Percentiles rank a stretch among this genome's conserved stretches.
Conservation (phyloP, 2,329 filamentous ascomycete species). For the Sclerotinia subarctica region DNA sequence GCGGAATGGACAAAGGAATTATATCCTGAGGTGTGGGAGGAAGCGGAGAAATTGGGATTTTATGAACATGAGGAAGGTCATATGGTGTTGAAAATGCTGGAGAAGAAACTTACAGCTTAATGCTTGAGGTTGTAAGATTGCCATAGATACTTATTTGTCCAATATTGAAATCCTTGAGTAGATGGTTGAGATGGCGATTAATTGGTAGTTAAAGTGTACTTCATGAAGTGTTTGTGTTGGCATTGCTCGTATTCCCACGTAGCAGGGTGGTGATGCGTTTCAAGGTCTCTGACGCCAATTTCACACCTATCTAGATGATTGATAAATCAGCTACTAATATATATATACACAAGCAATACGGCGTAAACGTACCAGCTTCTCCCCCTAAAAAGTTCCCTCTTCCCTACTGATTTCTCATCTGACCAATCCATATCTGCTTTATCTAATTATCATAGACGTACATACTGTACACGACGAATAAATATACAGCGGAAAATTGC, state of each 20-base stretch:
- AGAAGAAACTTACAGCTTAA: constrained; percentile 31
- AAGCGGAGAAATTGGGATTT: constrained; percentile 45
- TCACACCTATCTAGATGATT: no score
- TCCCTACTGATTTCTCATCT: no score
- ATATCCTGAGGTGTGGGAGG: constrained; percentile 67
- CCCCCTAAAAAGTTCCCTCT: no score
- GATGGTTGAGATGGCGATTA: background rate
- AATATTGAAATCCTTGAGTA: background rate
- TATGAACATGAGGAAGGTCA: constrained; percentile 33
- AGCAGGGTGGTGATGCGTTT: background rate
- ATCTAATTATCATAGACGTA: no score
- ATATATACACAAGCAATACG: no score
- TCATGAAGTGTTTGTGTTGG: no score
- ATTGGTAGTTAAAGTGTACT: background rate
- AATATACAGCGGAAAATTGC: no score
- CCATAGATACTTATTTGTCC: background rate
- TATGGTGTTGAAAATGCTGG: constrained; percentile 33
- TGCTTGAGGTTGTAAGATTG: background rate
- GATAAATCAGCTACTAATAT: no score
- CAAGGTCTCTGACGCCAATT: background rate
- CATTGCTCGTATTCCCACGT: background rate
- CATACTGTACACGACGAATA: no score
- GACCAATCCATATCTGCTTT: no score
- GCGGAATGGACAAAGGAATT: constrained; percentile 69
- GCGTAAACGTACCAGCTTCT: no score